Evolutionary conservation across 305 asterid genomes (phyloP).

Genomic region (Solanum aculeatissimum): DNA sequence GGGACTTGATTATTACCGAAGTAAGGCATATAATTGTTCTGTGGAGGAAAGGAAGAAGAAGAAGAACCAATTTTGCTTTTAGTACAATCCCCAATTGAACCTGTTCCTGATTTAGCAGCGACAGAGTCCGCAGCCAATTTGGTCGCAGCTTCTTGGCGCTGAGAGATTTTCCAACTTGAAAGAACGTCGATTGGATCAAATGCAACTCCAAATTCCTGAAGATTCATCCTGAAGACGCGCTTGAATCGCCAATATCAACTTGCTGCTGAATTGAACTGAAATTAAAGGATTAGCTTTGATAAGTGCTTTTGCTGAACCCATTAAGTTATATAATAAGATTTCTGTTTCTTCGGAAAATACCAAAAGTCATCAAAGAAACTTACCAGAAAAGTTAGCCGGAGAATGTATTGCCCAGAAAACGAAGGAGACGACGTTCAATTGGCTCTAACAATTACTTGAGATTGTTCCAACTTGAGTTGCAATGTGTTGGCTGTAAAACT

Average conservation of each 20-base stretch:
- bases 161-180: slow-evolving; percentile 2
- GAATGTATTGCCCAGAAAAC: not conserved
- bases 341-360: not conserved
- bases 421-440: not conserved
- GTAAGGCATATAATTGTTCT: not conserved
- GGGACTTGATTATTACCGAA: not conserved
- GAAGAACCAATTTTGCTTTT: not conserved
- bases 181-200: slow-evolving; percentile 3
- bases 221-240: not conserved
- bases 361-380: not conserved
- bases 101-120: not conserved
- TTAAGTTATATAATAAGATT: not conserved
- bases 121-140: not conserved
- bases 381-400: not conserved
- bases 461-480: not conserved
- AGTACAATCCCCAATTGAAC: not conserved
- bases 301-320: too few relatives aligned
- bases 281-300: not conserved
- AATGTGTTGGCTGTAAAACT: not conserved
- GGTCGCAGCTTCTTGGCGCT: slow-evolving; percentile 1
- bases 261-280: not conserved
- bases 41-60: not conserved
- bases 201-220: slow-evolving; percentile 1
- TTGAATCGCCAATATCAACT: not conserved
- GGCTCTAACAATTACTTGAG: slow-evolving; percentile 18